Evolutionary conservation across 108 stramenopile species (phyloP).

Genomic region (Craspedostauros australis): DNA sequence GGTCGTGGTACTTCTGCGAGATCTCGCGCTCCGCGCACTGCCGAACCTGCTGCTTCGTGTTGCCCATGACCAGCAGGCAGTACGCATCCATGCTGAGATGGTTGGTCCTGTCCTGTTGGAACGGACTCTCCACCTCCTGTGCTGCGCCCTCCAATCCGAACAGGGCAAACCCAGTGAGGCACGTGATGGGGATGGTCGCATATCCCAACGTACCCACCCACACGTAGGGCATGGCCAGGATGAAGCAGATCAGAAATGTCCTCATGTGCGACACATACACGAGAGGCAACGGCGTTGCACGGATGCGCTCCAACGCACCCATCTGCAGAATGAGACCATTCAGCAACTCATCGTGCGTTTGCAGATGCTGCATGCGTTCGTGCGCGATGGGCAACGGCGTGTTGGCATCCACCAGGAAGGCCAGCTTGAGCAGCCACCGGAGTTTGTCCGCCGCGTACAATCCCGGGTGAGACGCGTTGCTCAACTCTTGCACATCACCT

Average conservation of each 20-base stretch:
- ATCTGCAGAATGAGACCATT: slow-evolving; percentile 27
- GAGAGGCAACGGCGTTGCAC: slow-evolving; percentile 64
- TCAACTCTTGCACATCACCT: slow-evolving; percentile 9
- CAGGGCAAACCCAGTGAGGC: slow-evolving; percentile 20
- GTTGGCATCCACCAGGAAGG: too few relatives aligned
- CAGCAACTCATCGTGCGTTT: slow-evolving; percentile 13
- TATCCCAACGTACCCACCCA: slow-evolving; percentile 18
- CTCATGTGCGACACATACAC: slow-evolving; percentile 66
- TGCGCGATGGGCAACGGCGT: slow-evolving; percentile 13
- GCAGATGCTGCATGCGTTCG: slow-evolving; percentile 5
- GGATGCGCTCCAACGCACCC: slow-evolving; percentile 74
- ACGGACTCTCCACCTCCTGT: slow-evolving; percentile 32
- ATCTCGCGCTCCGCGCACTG: slow-evolving; percentile 14
- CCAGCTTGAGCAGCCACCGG: slow-evolving; percentile 14
- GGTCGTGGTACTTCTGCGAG: too few relatives aligned
- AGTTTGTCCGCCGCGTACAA: slow-evolving; percentile 16
- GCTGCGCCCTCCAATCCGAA: slow-evolving; percentile 40
- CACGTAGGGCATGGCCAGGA: slow-evolving; percentile 36
- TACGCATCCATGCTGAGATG: slow-evolving; percentile 24
- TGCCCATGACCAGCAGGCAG: slow-evolving; percentile 9
- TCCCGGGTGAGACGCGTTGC: slow-evolving; percentile 14
- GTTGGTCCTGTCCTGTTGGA: slow-evolving; percentile 11
- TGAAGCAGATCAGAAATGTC: slow-evolving; percentile 53
- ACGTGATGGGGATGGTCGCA: slow-evolving; percentile 18
- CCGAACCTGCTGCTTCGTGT: slow-evolving; percentile 1